Evolutionary conservation across 768 basidiomycete genomes (phyloP), one percentile per base, ranked within the genome.

Genomic region (Suillus bovinus): DNA sequence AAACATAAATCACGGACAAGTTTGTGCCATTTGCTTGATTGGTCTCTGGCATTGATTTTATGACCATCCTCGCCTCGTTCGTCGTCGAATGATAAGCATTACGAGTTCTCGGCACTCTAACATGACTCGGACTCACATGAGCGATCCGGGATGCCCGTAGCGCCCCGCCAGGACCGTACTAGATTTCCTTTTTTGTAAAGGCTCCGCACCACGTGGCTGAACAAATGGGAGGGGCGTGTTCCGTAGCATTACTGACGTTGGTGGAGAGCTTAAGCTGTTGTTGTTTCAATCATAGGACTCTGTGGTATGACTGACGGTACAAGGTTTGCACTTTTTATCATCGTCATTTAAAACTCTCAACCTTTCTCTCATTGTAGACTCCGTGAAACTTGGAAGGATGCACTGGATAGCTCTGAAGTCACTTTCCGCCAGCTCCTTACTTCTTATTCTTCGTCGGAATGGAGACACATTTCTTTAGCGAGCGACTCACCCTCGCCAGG

Each of bases 381-480:
- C 66, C 88, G 88, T 68, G 86, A 93, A 74, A 86, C 90, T 46
- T 96, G 94, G 93, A 85, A 87, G 65, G 77, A 82, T 63, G 87
- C 94, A 17, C 81, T 96, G 61, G 83, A 81, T 67, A 81, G 84
- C 63, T 92, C 94, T 58, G 89, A 94, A 68, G 75, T 83, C 53
- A 86, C 87, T 70, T 94, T 95, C 77, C 83, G 89, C 63, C 86
- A 88, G 62, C 81, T 95, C 11, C 81, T 96, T 55, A 83, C 87
- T 7, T 90, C 91, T 5, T 78, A 88, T 53, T 78, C 84, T 14
- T 84, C 89, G 1, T 73, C 78, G 11, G 88, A 92, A 55, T 97
- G 95, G 95, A 95, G 88, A 70, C 86, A 93, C 29, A 82, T 96
- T 29, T 80, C 84, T 11, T 64, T 79, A 31, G 77, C 78, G n/a